phyloP scores from a whole-genome alignment of 176 grass and related monocot genomes.

The Chloris gayana region DNA sequence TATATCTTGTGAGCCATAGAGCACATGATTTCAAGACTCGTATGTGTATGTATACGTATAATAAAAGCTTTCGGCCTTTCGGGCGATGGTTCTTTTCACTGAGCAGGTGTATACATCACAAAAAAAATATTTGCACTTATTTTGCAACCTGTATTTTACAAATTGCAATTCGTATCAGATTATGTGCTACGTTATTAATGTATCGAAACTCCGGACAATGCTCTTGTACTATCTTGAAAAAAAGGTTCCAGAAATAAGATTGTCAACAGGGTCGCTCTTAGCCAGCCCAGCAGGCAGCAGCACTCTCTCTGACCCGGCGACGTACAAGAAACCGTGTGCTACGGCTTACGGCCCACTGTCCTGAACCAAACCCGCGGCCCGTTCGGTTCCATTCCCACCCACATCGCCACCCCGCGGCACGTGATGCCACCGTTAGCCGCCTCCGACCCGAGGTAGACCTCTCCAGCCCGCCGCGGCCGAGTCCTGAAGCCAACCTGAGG shows the following conservation, averaged over 20 bases:
- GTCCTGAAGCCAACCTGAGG: background rate
- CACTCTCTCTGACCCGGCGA: no score
- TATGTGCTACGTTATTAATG: background rate
- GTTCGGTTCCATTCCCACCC: constrained; percentile 1
- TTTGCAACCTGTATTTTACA: background rate
- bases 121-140: background rate
- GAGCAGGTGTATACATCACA: background rate
- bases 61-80: constrained; percentile 14
- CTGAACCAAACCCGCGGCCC: background rate
- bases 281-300: no score
- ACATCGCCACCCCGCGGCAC: constrained; percentile 8
- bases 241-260: no score
- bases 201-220: background rate
- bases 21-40: background rate
- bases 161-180: background rate
- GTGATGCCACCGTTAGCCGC: constrained; percentile 1
- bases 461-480: background rate
- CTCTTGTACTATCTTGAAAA: background rate
- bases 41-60: constrained; percentile 4
- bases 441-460: background rate
- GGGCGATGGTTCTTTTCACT: constrained; percentile 12
- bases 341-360: background rate
- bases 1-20: constrained; percentile 34
- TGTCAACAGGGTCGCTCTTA: background rate
- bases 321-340: constrained; percentile 1